phyloP scores from a whole-genome alignment of 371 early-diverging fungal genomes.

The Rhizomucor miehei region DNA sequence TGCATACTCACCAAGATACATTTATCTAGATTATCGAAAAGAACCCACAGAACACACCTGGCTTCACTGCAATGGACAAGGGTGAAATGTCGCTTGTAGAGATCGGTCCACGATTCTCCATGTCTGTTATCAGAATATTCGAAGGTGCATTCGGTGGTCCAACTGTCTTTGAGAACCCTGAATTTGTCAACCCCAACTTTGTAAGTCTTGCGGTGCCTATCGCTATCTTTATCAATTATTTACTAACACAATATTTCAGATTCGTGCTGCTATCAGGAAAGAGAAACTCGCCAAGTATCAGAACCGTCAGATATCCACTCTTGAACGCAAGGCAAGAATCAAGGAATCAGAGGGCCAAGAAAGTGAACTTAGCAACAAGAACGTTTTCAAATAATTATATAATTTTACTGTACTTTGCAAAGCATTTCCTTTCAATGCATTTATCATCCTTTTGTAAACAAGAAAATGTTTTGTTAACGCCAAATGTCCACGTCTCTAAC shows the following conservation, averaged over 20 bases:
- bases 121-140: slow-evolving; percentile 91
- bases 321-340: slow-evolving; percentile 47
- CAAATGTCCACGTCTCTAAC: no score
- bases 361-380: slow-evolving; percentile 50
- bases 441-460: no score
- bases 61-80: slow-evolving; percentile 52
- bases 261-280: slow-evolving; percentile 42
- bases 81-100: slow-evolving; percentile 84
- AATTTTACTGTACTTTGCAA: not conserved
- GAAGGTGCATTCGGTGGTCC: slow-evolving; percentile 93
- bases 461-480: no score
- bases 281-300: slow-evolving; percentile 57
- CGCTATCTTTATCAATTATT: not conserved
- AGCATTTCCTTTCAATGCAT: not conserved
- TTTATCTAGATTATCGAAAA: slow-evolving; percentile 45
- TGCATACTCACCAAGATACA: not conserved
- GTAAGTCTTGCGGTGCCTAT: slow-evolving; percentile 26
- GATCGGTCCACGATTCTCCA: slow-evolving; percentile 97
- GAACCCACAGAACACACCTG: slow-evolving; percentile 50
- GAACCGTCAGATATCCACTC: slow-evolving; percentile 43
- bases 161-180: slow-evolving; percentile 87
- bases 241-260: slow-evolving; percentile 6
- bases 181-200: slow-evolving; percentile 79
- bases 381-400: slow-evolving; percentile 57
- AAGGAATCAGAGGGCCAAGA: slow-evolving; percentile 52